These are phyloP conservation scores for Fusarium equiseti DNA, from an alignment of 2,329 filamentous ascomycete genomes.

Conservation along the genomic window DNA sequence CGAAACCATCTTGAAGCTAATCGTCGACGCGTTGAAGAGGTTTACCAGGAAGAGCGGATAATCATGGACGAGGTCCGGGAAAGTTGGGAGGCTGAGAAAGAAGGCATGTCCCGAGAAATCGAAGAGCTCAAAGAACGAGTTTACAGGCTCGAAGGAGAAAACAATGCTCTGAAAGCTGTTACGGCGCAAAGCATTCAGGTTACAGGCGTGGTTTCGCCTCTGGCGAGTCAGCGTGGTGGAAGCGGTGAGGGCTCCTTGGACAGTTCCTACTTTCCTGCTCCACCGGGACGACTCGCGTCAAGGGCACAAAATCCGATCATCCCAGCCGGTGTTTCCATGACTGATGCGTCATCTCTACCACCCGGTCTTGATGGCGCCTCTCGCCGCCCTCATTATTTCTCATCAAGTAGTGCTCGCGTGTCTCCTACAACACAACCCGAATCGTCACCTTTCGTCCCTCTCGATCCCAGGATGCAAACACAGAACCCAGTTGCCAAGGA, in stretches of 20 bases:
- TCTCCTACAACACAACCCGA: slow-evolving; percentile 54
- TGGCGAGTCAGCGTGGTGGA: slow-evolving; percentile 46
- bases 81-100: slow-evolving; percentile 61
- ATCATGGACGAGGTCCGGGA: slow-evolving; percentile 66
- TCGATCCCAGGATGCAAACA: slow-evolving; percentile 61
- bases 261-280: slow-evolving; percentile 41
- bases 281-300: slow-evolving; percentile 35
- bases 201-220: slow-evolving; percentile 50
- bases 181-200: slow-evolving; percentile 48
- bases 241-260: slow-evolving; percentile 44
- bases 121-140: slow-evolving; percentile 56
- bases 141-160: slow-evolving; percentile 54
- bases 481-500: slow-evolving; percentile 52
- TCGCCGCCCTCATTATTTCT: slow-evolving; percentile 52
- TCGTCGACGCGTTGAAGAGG: slow-evolving; percentile 64
- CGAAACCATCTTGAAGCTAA: slow-evolving; percentile 66
- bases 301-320: slow-evolving; percentile 33
- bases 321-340: slow-evolving; percentile 35
- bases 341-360: slow-evolving; percentile 47
- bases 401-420: slow-evolving; percentile 48
- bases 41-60: slow-evolving; percentile 66
- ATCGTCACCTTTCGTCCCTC: slow-evolving; percentile 54
- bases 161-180: slow-evolving; percentile 50
- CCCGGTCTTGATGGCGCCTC: slow-evolving; percentile 53
- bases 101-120: slow-evolving; percentile 56